A percentile compares a stretch with the other conserved stretches of the same genome.
Conservation (phyloP, 2,329 filamentous ascomycete species). For the Colletotrichum navitas region DNA sequence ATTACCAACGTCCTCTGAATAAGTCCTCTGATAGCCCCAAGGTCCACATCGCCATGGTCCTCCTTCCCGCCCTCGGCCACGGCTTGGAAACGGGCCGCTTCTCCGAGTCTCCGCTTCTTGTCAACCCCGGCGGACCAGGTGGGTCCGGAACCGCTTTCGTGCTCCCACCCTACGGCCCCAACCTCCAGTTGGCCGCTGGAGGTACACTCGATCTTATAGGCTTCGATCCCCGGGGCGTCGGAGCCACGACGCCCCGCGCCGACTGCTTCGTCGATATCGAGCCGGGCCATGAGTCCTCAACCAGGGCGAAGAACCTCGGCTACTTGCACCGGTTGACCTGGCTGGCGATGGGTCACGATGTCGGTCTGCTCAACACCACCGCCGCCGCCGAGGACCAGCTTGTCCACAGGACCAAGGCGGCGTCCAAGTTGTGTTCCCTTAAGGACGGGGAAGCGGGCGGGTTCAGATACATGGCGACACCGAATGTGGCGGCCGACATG, state of each 20-base stretch:
- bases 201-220: constrained; percentile 58
- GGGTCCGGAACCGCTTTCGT: constrained; percentile 54
- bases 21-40: constrained; percentile 49
- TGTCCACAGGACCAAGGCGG: constrained; percentile 47
- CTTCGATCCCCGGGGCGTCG: constrained; percentile 62
- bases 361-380: constrained; percentile 54
- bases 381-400: constrained; percentile 49
- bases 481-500: constrained; percentile 44
- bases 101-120: constrained; percentile 55
- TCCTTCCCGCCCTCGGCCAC: constrained; percentile 50
- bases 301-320: constrained; percentile 47
- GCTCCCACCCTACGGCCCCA: constrained; percentile 44
- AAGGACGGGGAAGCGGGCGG: constrained; percentile 45
- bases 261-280: constrained; percentile 52
- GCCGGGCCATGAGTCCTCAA: constrained; percentile 5
- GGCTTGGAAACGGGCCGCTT: constrained; percentile 48
- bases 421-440: constrained; percentile 50
- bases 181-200: constrained; percentile 54
- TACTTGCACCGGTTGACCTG: constrained; percentile 52
- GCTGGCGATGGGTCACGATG: constrained; percentile 46
- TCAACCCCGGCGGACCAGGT: constrained; percentile 63
- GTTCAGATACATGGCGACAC: constrained; percentile 42
- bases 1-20: constrained; percentile 58
- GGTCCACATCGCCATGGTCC: constrained; percentile 55
- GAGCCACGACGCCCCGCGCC: constrained; percentile 54